Base-by-base conservation (phyloP, 371 early-diverging fungal species). In the Saksenaea oblongispora region DNA sequence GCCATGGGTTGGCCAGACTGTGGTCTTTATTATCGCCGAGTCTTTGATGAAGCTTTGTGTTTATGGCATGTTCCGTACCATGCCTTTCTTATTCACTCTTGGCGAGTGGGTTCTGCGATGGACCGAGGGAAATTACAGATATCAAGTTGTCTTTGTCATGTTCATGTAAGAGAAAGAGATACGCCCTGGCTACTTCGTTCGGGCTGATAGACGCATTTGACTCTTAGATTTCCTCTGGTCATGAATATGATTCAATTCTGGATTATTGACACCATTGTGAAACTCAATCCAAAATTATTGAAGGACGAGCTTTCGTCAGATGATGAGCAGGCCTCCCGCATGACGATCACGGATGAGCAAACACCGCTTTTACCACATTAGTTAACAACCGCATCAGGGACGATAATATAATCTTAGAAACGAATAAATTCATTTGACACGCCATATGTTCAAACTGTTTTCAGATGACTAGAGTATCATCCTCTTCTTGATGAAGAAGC, bases 241-340 rank as follows among this genome's bases (percentile, higher is more conserved):
- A 79, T 85, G 83, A 85, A 85, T 54, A 80, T 80, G 53, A 64
- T 80, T 13, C 85, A 85, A 64, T 85, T 82, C 70, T 85, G 85
- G 82, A 70, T 83, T 27, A 74, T 82, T 34, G 85, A 85, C 61
- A 74, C 77, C 22, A 75, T 84, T 55, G 73, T 84, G 18, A 84
- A 82, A 59, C 75, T 80, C 60, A 78, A 54, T 24, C 59, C 59
- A 9, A 31, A 11, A 22, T 1, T 11, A n/a, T 9, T 22, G 22
- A 17, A 47, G 22, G 51, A 4, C 10, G 51, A 47, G 5, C 22
- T 3, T 26, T n/a, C 22, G 24, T 47, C 51, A 47, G 51, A 47
- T 47, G 51, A 47, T 5, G 51, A 47, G 22, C 51, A 47, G 24
- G 10, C n/a, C 22, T 47, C 51, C 1, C 51, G 27, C 22, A 3